A percentile compares a stretch with the other conserved stretches of the same genome.
phyloP scores from a whole-genome alignment of 2,329 filamentous ascomycete genomes.

The Epichloe sibirici region DNA sequence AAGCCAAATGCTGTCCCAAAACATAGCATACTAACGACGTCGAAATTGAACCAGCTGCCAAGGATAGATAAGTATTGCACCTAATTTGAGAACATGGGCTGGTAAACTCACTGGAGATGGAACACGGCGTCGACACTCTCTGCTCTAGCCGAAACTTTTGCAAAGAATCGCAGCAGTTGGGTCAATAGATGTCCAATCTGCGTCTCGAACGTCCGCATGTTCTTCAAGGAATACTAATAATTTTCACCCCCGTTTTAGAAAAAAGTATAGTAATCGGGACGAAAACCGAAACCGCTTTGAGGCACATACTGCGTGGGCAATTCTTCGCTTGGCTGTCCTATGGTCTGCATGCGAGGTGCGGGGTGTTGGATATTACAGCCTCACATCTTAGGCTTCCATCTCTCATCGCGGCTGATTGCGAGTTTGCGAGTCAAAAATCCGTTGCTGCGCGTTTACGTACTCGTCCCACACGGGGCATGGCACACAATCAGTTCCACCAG shows the following conservation, averaged over 20 bases:
- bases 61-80: background rate
- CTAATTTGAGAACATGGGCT: background rate
- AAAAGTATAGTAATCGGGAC: background rate
- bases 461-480: no score
- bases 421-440: no score
- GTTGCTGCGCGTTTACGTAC: no score
- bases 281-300: background rate
- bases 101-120: background rate
- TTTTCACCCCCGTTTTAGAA: background rate
- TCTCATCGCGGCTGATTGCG: no score
- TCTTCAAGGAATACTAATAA: background rate
- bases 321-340: background rate
- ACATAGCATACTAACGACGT: background rate
- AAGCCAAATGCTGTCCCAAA: background rate
- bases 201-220: background rate
- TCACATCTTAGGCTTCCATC: no score
- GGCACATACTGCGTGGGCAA: background rate
- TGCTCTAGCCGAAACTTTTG: background rate
- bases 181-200: background rate
- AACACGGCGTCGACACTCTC: background rate
- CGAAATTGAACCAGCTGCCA: background rate
- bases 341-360: background rate
- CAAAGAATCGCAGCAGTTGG: background rate
- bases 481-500: no score
- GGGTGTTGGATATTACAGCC: no score